Conservation (phyloP, 495 filamentous ascomycete species). For the Aspergillus sclerotioniger region DNA sequence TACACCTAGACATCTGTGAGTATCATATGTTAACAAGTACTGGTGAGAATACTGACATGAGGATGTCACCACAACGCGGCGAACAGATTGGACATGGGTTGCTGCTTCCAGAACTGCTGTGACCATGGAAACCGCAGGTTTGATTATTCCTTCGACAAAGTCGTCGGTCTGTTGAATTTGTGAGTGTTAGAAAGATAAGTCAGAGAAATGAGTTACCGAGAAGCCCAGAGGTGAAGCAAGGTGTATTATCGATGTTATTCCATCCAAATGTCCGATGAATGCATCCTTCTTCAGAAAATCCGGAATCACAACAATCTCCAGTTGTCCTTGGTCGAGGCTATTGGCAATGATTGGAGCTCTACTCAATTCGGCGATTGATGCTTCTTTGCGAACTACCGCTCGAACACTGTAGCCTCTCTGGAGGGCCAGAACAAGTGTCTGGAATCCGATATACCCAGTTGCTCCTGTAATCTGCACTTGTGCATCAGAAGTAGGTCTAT, state of each 20-base stretch:
- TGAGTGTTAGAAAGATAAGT: too few relatives aligned
- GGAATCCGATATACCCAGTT: conserved; percentile 31
- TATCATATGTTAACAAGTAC: not conserved
- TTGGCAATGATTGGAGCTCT: conserved; percentile 12
- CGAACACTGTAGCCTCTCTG: conserved; percentile 26
- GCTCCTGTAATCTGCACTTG: conserved; percentile 23
- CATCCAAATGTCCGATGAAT: conserved; percentile 23
- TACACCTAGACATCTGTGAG: conserved; percentile 11
- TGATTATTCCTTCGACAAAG: conserved; percentile 25
- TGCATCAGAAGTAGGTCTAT: too few relatives aligned
- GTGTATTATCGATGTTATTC: conserved; percentile 30
- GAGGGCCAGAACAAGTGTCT: conserved; percentile 26
- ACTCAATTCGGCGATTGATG: conserved; percentile 17
- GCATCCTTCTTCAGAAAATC: conserved; percentile 27
- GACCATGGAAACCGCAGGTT: conserved; percentile 40
- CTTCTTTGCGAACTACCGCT: conserved; percentile 24
- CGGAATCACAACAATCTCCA: conserved; percentile 9
- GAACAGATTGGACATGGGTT: conserved; percentile 27
- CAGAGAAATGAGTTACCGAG: too few relatives aligned
- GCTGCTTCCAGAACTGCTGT: conserved; percentile 44
- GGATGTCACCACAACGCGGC: conserved; percentile 47
- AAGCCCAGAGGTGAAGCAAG: conserved; percentile 29
- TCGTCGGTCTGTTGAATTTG: conserved; percentile 19
- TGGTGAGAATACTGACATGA: conserved; percentile 22
- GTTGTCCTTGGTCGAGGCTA: not conserved